Percentiles rank a stretch among this genome's conserved stretches.
Evolutionary conservation across 2,329 filamentous ascomycete genomes (phyloP).

Genomic region (Bipolaris victoriae): DNA sequence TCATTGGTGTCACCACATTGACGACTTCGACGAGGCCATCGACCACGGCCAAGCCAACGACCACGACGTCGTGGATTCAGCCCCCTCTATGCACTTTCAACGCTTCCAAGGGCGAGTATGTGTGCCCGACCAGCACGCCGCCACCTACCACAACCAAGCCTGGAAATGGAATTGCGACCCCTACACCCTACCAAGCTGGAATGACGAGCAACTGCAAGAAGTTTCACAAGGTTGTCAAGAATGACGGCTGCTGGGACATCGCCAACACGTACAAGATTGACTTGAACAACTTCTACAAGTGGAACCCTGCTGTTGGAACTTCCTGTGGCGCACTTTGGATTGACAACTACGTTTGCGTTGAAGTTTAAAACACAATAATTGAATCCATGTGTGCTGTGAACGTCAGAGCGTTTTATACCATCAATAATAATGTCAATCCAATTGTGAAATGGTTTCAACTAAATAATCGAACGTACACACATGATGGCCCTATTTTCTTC

Average conservation of each 20-base stretch:
- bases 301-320: conserved; percentile 6
- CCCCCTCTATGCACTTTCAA: background rate
- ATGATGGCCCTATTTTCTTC: too few relatives aligned
- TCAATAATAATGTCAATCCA: too few relatives aligned
- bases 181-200: conserved; percentile 4
- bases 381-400: too few relatives aligned
- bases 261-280: background rate
- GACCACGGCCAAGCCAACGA: too few relatives aligned
- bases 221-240: conserved; percentile 5
- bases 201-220: conserved; percentile 12
- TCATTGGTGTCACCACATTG: background rate
- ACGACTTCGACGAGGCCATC: background rate
- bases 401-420: too few relatives aligned
- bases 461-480: too few relatives aligned
- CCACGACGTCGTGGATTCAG: background rate
- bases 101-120: background rate
- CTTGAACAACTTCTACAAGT: conserved; percentile 5
- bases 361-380: background rate
- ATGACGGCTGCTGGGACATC: conserved; percentile 8
- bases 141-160: background rate
- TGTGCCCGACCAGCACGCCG: background rate
- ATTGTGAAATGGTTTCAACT: too few relatives aligned
- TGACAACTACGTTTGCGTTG: conserved; percentile 4
- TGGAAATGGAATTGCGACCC: background rate
- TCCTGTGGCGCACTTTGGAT: conserved; percentile 1